Conservation (phyloP, 164 flowering plant species). For the Aristolochia contorta region DNA sequence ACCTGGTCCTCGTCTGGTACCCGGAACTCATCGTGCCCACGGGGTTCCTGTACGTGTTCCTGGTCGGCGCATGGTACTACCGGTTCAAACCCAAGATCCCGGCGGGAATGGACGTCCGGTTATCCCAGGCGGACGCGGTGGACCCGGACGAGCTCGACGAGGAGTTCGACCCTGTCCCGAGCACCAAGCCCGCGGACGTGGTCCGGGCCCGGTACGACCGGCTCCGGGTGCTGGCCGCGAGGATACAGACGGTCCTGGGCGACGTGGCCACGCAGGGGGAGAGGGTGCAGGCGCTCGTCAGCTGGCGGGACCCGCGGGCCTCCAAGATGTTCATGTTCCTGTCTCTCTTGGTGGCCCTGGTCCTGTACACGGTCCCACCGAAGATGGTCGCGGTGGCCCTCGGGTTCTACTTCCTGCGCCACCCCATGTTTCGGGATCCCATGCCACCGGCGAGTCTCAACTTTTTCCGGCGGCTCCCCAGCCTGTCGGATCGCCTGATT, state of each 20-base stretch:
- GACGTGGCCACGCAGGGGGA: conserved; percentile 96
- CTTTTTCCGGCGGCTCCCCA: conserved; percentile 87
- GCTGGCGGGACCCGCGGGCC: conserved; percentile 98
- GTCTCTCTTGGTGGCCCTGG: conserved; percentile 49
- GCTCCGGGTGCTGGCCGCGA: conserved; percentile 60
- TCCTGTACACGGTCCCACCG: conserved; percentile 67
- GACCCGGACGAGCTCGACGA: conserved; percentile 93
- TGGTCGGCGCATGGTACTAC: conserved; percentile 88
- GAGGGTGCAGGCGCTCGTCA: conserved; percentile 80
- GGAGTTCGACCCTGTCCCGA: conserved; percentile 78
- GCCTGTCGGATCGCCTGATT: conserved; percentile 77
- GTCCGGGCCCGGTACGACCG: conserved; percentile 70
- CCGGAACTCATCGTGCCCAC: conserved; percentile 96
- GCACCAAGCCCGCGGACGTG: conserved; percentile 56
- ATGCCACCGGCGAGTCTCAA: conserved; percentile 87
- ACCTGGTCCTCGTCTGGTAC: conserved; percentile 90
- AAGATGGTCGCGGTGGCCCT: conserved; percentile 97
- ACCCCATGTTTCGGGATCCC: conserved; percentile 94
- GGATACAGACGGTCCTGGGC: conserved; percentile 83
- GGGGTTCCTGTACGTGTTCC: conserved; percentile 54
- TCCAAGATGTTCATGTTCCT: conserved; percentile 70
- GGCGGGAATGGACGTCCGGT: conserved; percentile 72
- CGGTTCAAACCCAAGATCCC: conserved; percentile 78
- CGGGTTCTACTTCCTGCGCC: conserved; percentile 84
- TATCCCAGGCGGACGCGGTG: conserved; percentile 67